Base-by-base conservation (phyloP, 805 yeast genomes). In the Lachancea kluyveri region DNA sequence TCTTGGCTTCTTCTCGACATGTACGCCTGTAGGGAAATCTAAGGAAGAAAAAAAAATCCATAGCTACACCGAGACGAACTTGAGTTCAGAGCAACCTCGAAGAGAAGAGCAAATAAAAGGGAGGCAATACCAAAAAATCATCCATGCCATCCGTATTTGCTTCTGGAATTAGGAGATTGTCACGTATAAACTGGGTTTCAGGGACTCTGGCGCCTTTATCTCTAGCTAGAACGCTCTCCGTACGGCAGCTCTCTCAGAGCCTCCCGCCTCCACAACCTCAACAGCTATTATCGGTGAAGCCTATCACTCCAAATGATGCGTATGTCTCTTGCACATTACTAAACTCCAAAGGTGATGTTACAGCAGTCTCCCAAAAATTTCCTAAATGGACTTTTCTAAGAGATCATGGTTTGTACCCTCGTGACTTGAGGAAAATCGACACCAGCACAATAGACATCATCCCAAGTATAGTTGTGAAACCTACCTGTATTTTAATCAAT, bases 391-490 rank as follows among this genome's bases (percentile, higher is more conserved):
- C 74, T 36, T 79, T 92, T 43, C 60, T 92, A 8, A 71, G 76
- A 33, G 77, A 81, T 27, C 81, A 86, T 55, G 73, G 77, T 15
- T 54, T 88, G 17, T 85, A 79, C 41, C 94, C 96, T 2, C 65
- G 96, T 59, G 96, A 88, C 55, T 62, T 88, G 41, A 60, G 96
- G 18, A 87, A 84, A 50, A 79, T 88, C 31, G 95, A 51, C 59
- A 70, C 67, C 36, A 80, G 83, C 20, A 68, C 78, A 16, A 67
- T 80, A 33, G 95, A 86, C 56, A 84, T 90, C 13, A 88, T 88
- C 3, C 98, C 98, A 0, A 76, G 86, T 12, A 80, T 92, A 27
- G 77, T 88, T 38, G 86, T 87, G 14, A 70, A 96, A 37, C 70
- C 75, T 10, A 32, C 73, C 60, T 80, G 94, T 31, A 82, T 90